A percentile compares a stretch with the other conserved stretches of the same genome.
These are phyloP conservation scores for Sporobolomyces roseus DNA, from an alignment of 768 basidiomycete species.

Conservation along the genomic window DNA sequence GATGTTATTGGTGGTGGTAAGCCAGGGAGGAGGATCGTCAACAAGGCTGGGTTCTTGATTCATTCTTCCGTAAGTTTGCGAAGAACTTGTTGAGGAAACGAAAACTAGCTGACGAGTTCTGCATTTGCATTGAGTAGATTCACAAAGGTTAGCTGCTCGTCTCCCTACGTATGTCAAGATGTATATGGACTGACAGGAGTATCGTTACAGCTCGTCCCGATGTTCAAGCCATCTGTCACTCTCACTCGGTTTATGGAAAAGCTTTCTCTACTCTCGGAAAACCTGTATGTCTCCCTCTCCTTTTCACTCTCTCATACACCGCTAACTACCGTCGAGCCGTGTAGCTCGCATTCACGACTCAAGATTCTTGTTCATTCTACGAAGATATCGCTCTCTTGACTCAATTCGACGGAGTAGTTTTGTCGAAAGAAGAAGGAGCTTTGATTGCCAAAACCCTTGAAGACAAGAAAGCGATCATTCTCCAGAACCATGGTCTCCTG, in stretches of 20 bases:
- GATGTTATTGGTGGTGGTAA: conserved; percentile 49
- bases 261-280: conserved; percentile 55
- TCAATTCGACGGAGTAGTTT: conserved; percentile 56
- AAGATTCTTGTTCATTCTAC: conserved; percentile 52
- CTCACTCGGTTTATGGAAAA: conserved; percentile 51
- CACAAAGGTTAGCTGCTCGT: conserved; percentile 8
- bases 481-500: conserved; percentile 47
- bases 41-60: conserved; percentile 52
- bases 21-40: conserved; percentile 48
- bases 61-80: conserved; percentile 50
- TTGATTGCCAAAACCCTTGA: conserved; percentile 51
- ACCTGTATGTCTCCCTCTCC: conserved; percentile 1
- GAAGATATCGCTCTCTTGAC: conserved; percentile 53
- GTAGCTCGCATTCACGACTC: conserved; percentile 52
- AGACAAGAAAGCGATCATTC: conserved; percentile 44
- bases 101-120: not conserved
- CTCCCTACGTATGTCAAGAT: no score
- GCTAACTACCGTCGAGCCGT: no score
- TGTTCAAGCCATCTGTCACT: conserved; percentile 47
- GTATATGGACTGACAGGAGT: no score
- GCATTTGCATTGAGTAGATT: conserved; percentile 10
- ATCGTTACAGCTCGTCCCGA: conserved; percentile 55
- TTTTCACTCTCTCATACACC: no score
- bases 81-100: not conserved
- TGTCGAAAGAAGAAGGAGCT: conserved; percentile 53